Percentiles rank a stretch among this genome's conserved stretches.
Evolutionary conservation across 805 yeast species (phyloP).

Genomic region (Candida tallmaniae): DNA sequence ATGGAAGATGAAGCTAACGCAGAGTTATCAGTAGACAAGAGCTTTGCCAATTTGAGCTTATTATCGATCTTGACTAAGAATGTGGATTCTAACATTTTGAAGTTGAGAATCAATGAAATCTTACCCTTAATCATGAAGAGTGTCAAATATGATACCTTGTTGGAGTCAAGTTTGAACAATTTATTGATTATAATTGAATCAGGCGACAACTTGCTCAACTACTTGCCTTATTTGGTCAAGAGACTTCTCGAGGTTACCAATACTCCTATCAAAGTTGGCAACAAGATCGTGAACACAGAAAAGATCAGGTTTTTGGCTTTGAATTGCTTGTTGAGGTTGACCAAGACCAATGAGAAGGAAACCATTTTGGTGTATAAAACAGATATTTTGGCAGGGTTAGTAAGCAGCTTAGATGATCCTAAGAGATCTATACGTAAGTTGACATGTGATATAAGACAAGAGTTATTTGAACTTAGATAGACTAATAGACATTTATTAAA

Average conservation of each 20-base stretch:
- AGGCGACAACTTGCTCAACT: conserved; percentile 46
- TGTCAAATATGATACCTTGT: conserved; percentile 46
- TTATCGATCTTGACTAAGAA: conserved; percentile 64
- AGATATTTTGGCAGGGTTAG: conserved; percentile 44
- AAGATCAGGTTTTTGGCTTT: conserved; percentile 55
- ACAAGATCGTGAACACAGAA: conserved; percentile 31
- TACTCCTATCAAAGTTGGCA: conserved; percentile 9
- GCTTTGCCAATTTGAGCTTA: conserved; percentile 55
- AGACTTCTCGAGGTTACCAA: conserved; percentile 39
- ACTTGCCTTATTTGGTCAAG: conserved; percentile 56
- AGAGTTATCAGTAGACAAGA: neutral
- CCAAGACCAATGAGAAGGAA: conserved; percentile 35
- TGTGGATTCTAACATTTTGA: conserved; percentile 60
- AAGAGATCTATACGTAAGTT: conserved; percentile 70
- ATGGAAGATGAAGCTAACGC: conserved; percentile 20
- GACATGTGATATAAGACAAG: conserved; percentile 78
- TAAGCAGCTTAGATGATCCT: conserved; percentile 61
- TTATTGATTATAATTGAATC: conserved; percentile 51
- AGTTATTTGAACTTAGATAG: conserved; percentile 49
- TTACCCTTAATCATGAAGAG: conserved; percentile 73
- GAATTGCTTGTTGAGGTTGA: conserved; percentile 45
- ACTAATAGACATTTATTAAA: neutral
- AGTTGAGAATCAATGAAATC: conserved; percentile 58
- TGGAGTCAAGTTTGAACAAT: conserved; percentile 59
- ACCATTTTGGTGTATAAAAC: conserved; percentile 49